Percentiles rank a stretch among this genome's conserved stretches.
These are phyloP conservation scores for Henckelia pumila DNA, from an alignment of 257 asterid species.

Conservation along the genomic window DNA sequence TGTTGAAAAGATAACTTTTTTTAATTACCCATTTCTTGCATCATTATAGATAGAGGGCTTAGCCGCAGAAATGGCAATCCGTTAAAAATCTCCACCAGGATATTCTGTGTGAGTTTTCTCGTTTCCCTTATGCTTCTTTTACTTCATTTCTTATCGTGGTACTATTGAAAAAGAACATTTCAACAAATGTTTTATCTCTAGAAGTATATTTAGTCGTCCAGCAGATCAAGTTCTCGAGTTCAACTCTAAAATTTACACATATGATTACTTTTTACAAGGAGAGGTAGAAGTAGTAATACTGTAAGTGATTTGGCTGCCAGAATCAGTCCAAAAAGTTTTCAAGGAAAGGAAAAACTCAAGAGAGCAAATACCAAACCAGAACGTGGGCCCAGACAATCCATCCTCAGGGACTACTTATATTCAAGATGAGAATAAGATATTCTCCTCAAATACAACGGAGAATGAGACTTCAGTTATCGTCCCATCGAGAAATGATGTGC, in stretches of 20 bases:
- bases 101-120: conserved; percentile 45
- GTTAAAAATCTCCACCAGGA: conserved; percentile 28
- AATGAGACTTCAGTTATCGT: conserved; percentile 26
- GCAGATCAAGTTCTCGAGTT: neutral
- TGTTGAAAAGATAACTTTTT: neutral
- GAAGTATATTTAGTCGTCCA: neutral
- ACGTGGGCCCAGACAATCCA: conserved; percentile 21
- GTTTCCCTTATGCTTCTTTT: neutral
- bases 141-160: neutral
- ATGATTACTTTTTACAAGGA: conserved; percentile 30
- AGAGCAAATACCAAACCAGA: conserved; percentile 32
- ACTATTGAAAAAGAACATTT: too few relatives aligned
- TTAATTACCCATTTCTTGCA: conserved; percentile 2
- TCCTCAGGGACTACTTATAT: conserved; percentile 24
- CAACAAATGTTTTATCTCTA: conserved; percentile 4
- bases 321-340: conserved; percentile 47
- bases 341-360: conserved; percentile 34
- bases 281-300: conserved; percentile 33
- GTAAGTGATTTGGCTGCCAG: conserved; percentile 45
- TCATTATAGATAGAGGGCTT: conserved; percentile 34
- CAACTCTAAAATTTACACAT: neutral
- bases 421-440: conserved; percentile 28
- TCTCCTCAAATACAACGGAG: conserved; percentile 27
- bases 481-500: conserved; percentile 73
- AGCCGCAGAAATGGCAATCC: conserved; percentile 28